Percentiles rank a stretch among this genome's conserved stretches.
phyloP scores from a whole-genome alignment of 306 rosid genomes.

The Neltuma alba region DNA sequence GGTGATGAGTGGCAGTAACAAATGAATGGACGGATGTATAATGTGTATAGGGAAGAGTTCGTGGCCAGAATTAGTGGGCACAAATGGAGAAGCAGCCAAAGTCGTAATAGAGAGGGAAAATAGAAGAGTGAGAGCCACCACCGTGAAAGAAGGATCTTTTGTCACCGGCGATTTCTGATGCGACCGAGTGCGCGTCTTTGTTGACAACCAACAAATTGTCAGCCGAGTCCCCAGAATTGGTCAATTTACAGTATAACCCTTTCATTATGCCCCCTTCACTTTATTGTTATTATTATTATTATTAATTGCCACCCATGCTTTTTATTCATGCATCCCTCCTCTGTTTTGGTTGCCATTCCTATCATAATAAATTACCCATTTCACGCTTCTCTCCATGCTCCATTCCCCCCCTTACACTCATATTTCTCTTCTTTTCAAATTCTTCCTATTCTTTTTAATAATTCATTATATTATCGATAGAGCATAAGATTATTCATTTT shows the following conservation, averaged over 20 bases:
- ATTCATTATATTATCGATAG: no score
- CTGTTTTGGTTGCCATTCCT: no score
- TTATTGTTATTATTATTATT: no score
- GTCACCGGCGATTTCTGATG: slow-evolving; percentile 48
- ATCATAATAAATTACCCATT: no score
- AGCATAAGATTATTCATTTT: no score
- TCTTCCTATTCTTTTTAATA: no score
- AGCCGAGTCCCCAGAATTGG: slow-evolving; percentile 51
- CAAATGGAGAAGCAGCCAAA: slow-evolving; percentile 44
- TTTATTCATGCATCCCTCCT: neutral
- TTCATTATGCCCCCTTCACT: neutral
- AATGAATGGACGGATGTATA: neutral
- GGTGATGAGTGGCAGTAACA: no score
- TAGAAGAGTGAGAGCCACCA: slow-evolving; percentile 32
- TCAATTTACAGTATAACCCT: slow-evolving; percentile 4
- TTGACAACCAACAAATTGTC: slow-evolving; percentile 35
- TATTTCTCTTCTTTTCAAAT: no score
- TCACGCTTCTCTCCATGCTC: no score
- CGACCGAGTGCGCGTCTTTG: slow-evolving; percentile 62
- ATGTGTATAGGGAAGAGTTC: slow-evolving; percentile 50
- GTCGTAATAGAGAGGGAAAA: slow-evolving; percentile 46
- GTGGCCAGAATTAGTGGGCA: slow-evolving; percentile 63
- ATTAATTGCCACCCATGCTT: neutral
- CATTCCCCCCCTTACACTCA: no score
- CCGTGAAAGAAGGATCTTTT: slow-evolving; percentile 43